phyloP scores from a whole-genome alignment of 1,284 basidiomycete genomes.

The Trametes hirsuta region DNA sequence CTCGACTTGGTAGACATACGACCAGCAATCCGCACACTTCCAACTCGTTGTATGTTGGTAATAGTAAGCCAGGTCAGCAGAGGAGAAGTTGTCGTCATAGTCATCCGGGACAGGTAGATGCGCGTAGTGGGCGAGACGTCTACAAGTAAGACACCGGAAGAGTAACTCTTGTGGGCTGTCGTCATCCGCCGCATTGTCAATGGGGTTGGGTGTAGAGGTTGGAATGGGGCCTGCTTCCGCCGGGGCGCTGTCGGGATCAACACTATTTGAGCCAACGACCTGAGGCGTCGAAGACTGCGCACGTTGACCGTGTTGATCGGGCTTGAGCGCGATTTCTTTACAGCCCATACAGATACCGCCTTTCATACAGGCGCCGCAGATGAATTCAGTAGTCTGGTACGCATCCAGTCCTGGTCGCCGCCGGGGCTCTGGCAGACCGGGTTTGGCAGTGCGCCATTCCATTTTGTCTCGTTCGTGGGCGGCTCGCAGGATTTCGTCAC shows the following conservation, averaged over 20 bases:
- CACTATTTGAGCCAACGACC: slow-evolving; percentile 3
- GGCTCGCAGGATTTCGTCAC: slow-evolving; percentile 73
- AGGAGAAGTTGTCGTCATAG: slow-evolving; percentile 36
- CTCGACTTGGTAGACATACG: slow-evolving; percentile 75
- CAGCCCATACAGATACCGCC: slow-evolving; percentile 82
- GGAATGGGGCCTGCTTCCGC: slow-evolving; percentile 15
- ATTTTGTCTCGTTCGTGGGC: slow-evolving; percentile 54
- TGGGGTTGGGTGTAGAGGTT: background rate
- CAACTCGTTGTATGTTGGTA: slow-evolving; percentile 72
- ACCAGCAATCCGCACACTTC: slow-evolving; percentile 82
- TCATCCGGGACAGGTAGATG: slow-evolving; percentile 63
- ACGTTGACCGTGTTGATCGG: slow-evolving; percentile 37
- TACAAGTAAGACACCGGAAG: slow-evolving; percentile 83
- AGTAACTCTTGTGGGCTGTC: slow-evolving; percentile 49
- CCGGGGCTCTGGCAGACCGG: slow-evolving; percentile 29
- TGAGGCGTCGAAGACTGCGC: slow-evolving; percentile 15
- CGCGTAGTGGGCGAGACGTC: slow-evolving; percentile 78
- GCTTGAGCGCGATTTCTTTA: slow-evolving; percentile 55
- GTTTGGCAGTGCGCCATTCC: slow-evolving; percentile 38
- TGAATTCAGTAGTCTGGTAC: slow-evolving; percentile 74
- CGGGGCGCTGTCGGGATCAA: slow-evolving; percentile 4
- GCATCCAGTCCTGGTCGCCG: slow-evolving; percentile 51
- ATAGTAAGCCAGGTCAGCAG: slow-evolving; percentile 55
- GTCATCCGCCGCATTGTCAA: slow-evolving; percentile 22
- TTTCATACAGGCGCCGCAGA: slow-evolving; percentile 77